A percentile compares a stretch with the other conserved stretches of the same genome.
These are phyloP conservation scores for Beta macrorhiza DNA, from an alignment of 179 eudicot genomes.

Conservation along the genomic window DNA sequence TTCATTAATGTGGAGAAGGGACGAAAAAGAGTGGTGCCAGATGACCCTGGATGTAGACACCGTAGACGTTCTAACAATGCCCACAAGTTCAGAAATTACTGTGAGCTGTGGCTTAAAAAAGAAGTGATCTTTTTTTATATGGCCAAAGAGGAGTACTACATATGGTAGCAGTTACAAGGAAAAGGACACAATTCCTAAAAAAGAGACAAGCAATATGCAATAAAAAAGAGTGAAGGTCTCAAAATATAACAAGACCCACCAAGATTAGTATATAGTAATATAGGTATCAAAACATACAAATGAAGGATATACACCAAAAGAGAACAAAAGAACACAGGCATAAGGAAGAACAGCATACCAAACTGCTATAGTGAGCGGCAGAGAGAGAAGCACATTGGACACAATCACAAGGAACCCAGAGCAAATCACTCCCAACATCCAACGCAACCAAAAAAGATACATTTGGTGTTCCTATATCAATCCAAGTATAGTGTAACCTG, in stretches of 20 bases:
- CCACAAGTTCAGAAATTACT: neutral
- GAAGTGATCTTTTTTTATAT: too few relatives aligned
- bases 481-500: slow-evolving; percentile 93
- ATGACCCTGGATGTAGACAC: neutral
- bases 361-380: slow-evolving; percentile 49
- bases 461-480: slow-evolving; percentile 83
- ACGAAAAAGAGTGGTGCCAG: neutral
- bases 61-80: neutral
- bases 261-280: neutral
- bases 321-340: neutral
- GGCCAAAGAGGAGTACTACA: neutral
- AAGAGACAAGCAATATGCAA: neutral
- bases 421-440: slow-evolving; percentile 85
- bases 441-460: slow-evolving; percentile 79
- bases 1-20: neutral
- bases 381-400: slow-evolving; percentile 86
- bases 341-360: slow-evolving; percentile 51
- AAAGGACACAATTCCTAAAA: neutral
- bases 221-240: neutral
- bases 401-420: slow-evolving; percentile 95
- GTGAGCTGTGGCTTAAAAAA: neutral
- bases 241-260: too few relatives aligned
- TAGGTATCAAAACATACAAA: neutral
- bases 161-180: neutral
- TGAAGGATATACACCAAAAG: neutral